Evolutionary conservation across 345 rosid genomes (phyloP).

Genomic region (Arabidopsis suecica): DNA sequence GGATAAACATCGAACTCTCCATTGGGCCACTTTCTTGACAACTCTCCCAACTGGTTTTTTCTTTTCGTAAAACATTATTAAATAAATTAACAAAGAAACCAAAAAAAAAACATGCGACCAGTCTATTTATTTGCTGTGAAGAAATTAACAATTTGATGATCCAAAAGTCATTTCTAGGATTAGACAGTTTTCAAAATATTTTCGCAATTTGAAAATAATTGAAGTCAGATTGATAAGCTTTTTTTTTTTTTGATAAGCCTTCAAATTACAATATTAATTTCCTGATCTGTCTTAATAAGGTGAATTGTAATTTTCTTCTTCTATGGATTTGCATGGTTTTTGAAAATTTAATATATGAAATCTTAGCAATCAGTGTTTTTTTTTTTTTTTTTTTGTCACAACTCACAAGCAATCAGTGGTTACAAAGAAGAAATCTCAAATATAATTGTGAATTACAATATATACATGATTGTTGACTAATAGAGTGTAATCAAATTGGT

Average conservation of each 20-base stretch:
- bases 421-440: too few species aligned
- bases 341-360: neutral
- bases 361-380: too few species aligned
- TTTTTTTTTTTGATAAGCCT: neutral
- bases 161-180: neutral
- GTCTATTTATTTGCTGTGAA: neutral
- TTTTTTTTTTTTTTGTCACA: too few species aligned
- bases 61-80: constrained; percentile 5
- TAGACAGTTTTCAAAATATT: constrained; percentile 26
- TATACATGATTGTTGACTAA: neutral
- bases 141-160: too few species aligned
- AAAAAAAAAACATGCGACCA: neutral
- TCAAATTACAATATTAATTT: neutral
- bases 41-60: constrained; percentile 36
- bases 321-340: neutral
- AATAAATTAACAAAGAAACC: neutral
- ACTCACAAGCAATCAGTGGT: too few species aligned
- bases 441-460: too few species aligned
- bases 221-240: neutral
- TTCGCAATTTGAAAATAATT: neutral
- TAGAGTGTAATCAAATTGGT: neutral
- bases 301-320: neutral
- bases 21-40: constrained; percentile 33
- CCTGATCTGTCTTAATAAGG: neutral
- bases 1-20: constrained; percentile 27